Percentiles rank a stretch among this genome's conserved stretches.
phyloP scores from a whole-genome alignment of 2,329 filamentous ascomycete species.

The Phyllosticta capitalensis region DNA sequence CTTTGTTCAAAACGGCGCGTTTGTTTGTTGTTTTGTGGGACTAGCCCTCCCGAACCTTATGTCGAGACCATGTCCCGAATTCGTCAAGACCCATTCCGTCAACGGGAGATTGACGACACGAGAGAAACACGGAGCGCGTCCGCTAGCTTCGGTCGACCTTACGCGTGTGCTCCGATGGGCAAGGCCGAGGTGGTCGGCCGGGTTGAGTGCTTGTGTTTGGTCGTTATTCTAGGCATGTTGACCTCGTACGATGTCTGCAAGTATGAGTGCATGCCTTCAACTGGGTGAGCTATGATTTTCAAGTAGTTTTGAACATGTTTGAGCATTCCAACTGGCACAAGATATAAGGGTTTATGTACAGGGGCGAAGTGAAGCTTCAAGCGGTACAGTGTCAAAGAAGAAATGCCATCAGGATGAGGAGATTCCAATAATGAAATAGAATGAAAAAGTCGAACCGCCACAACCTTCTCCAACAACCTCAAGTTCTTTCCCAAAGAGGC shows the following conservation, averaged over 20 bases:
- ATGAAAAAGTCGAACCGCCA: not conserved
- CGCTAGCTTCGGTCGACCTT: not conserved
- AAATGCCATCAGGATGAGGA: not conserved
- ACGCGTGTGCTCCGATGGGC: not conserved
- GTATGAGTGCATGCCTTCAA: not conserved
- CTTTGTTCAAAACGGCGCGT: not conserved
- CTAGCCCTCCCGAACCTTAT: not conserved
- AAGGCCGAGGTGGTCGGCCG: not conserved
- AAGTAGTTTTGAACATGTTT: not conserved
- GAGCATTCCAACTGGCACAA: not conserved
- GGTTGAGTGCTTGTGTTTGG: not conserved
- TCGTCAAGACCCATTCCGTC: not conserved
- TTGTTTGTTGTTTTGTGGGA: not conserved
- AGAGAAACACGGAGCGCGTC: not conserved
- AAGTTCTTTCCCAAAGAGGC: not conserved
- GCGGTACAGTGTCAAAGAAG: not conserved
- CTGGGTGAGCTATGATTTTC: not conserved
- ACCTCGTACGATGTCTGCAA: not conserved
- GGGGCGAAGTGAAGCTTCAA: not conserved
- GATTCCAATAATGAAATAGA: not conserved
- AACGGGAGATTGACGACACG: not conserved
- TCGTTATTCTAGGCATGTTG: not conserved
- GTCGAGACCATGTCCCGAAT: not conserved
- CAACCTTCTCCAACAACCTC: not conserved
- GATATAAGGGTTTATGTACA: not conserved